These are phyloP conservation scores for Penicillium capsulatum DNA, from an alignment of 2,329 filamentous ascomycete species.

Conservation along the genomic window DNA sequence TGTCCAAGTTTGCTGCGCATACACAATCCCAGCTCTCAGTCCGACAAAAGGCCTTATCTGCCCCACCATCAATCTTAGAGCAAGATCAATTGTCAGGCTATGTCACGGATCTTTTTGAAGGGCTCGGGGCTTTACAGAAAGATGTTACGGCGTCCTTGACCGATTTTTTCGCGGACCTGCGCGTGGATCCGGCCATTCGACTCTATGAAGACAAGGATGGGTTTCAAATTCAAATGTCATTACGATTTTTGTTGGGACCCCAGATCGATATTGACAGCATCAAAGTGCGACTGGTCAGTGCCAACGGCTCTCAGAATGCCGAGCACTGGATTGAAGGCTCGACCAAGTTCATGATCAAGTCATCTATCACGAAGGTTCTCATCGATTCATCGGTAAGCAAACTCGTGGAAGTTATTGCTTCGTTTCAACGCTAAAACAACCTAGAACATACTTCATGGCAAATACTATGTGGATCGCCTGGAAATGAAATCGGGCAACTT, in stretches of 20 bases:
- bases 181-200: constrained; percentile 62
- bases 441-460: constrained; percentile 54
- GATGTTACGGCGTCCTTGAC: constrained; percentile 65
- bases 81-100: constrained; percentile 32
- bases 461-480: constrained; percentile 70
- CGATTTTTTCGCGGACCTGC: constrained; percentile 68
- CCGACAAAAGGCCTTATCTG: constrained; percentile 30
- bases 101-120: constrained; percentile 44
- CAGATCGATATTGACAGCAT: constrained; percentile 62
- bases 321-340: constrained; percentile 63
- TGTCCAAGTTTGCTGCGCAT: constrained; percentile 36
- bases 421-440: constrained; percentile 3
- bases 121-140: constrained; percentile 50
- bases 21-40: constrained; percentile 30
- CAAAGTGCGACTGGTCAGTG: constrained; percentile 59
- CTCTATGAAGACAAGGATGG: constrained; percentile 71
- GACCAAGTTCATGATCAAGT: constrained; percentile 47
- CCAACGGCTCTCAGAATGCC: constrained; percentile 46
- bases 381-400: constrained; percentile 46
- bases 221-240: constrained; percentile 64
- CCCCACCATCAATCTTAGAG: constrained; percentile 29
- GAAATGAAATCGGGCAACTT: constrained; percentile 50
- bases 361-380: constrained; percentile 52
- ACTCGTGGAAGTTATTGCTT: not conserved
- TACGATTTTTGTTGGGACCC: constrained; percentile 70